These are phyloP conservation scores for Sugiyamaella paludigena DNA, from an alignment of 1,139 yeast genomes.

Conservation along the genomic window DNA sequence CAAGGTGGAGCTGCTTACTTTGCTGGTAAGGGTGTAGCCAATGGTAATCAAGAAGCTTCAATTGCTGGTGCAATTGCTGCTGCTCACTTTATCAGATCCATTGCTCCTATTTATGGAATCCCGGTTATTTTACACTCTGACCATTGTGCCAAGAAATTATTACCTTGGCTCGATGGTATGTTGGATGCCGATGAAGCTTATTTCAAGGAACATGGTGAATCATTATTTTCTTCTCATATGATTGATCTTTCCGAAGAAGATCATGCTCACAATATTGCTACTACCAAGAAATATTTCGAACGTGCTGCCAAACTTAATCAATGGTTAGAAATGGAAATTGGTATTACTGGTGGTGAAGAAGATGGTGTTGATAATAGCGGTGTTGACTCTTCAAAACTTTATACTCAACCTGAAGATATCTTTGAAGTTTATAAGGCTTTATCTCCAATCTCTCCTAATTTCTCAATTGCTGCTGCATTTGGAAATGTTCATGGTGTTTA, in stretches of 20 bases:
- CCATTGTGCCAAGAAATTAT: constrained; percentile 97
- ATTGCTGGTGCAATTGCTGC: constrained; percentile 96
- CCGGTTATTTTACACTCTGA: constrained; percentile 98
- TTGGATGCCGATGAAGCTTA: constrained; percentile 93
- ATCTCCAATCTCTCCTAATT: constrained; percentile 90
- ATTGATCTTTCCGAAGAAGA: constrained; percentile 95
- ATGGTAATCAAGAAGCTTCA: constrained; percentile 90
- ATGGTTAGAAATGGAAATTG: constrained; percentile 99
- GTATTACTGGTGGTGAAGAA: constrained; percentile 99
- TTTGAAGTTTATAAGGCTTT: constrained; percentile 88
- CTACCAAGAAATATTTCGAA: constrained; percentile 91
- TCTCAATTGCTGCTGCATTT: constrained; percentile 99
- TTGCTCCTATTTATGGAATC: constrained; percentile 94
- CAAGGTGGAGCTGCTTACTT: constrained; percentile 99
- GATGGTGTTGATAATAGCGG: constrained; percentile 99
- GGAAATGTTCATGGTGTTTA: constrained; percentile 99
- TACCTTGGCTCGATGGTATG: constrained; percentile 99
- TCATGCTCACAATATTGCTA: constrained; percentile 92
- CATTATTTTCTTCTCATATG: constrained; percentile 98
- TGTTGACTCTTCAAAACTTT: constrained; percentile 81
- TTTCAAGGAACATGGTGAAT: constrained; percentile 83
- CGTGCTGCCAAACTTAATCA: constrained; percentile 94
- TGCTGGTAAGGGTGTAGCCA: constrained; percentile 98
- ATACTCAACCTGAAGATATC: constrained; percentile 96
- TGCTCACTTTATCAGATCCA: constrained; percentile 93